A percentile compares a stretch with the other conserved stretches of the same genome.
Evolutionary conservation across 176 grass and related monocot species (phyloP).

Genomic region (Eremochloa ophiuroides): DNA sequence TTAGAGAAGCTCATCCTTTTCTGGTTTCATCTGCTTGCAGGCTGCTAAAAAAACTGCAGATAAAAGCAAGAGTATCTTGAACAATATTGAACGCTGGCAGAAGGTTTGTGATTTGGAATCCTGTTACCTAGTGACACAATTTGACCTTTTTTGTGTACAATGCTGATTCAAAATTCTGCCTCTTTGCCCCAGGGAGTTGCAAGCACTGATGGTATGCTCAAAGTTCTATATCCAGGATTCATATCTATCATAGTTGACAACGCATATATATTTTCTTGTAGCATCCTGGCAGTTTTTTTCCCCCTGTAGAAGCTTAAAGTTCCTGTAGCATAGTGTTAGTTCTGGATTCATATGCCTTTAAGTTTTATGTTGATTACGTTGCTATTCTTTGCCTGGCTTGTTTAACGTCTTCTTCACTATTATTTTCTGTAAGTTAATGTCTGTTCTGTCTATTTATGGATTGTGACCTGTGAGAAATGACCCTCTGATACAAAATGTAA

Average conservation of each 20-base stretch:
- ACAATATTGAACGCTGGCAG: conserved; percentile 94
- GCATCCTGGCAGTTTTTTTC: not conserved
- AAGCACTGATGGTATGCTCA: conserved; percentile 80
- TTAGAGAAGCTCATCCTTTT: conserved; percentile 6
- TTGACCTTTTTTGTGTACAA: not conserved
- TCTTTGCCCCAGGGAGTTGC: conserved; percentile 80
- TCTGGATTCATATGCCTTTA: not conserved
- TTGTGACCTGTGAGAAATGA: not conserved
- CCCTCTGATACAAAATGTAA: conserved; percentile 1
- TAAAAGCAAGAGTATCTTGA: conserved; percentile 70
- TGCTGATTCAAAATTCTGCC: conserved; percentile 36
- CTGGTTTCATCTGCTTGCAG: conserved; percentile 31
- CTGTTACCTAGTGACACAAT: not conserved
- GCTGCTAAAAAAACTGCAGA: conserved; percentile 89
- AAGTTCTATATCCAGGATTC: conserved; percentile 6
- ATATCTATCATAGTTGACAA: conserved; percentile 1
- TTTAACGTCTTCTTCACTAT: not conserved
- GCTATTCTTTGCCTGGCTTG: not conserved
- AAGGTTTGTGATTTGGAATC: conserved; percentile 65
- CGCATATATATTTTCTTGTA: not conserved
- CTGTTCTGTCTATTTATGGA: not conserved
- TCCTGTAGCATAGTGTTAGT: not conserved
- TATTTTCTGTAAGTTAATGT: not conserved
- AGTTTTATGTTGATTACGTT: conserved; percentile 3
- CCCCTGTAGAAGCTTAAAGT: not conserved